Conservation (phyloP, 345 rosid species). For the Microcos paniculata region DNA sequence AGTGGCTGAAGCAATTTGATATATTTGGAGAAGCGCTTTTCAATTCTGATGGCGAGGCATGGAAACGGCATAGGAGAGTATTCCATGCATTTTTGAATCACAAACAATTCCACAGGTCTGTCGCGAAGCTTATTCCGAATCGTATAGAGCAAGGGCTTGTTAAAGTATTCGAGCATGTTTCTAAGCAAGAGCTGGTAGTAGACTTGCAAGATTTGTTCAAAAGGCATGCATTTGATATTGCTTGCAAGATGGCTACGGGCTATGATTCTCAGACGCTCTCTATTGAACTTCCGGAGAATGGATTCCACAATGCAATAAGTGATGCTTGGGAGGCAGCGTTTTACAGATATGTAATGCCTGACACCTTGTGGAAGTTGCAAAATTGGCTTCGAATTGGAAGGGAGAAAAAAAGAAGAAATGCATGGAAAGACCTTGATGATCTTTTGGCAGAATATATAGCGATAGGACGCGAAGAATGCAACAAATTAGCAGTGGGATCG, state of each 20-base stretch:
- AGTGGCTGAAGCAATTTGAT: conserved; percentile 7
- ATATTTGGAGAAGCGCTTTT: conserved; percentile 21
- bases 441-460: conserved; percentile 4
- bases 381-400: conserved; percentile 14
- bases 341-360: background rate
- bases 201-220: conserved; percentile 23
- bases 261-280: background rate
- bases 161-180: conserved; percentile 13
- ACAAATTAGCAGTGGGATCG: background rate
- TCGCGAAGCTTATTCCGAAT: background rate
- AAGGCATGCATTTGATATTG: conserved; percentile 1
- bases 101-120: background rate
- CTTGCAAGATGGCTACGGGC: background rate
- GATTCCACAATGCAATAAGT: conserved; percentile 3
- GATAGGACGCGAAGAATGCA: background rate
- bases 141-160: conserved; percentile 5
- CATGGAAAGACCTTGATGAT: background rate
- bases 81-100: background rate
- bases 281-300: background rate
- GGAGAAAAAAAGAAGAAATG: conserved; percentile 14
- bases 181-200: background rate
- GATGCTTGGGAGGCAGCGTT: conserved; percentile 6
- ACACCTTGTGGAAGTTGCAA: conserved; percentile 17
- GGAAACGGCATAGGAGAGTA: conserved; percentile 16
- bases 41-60: conserved; percentile 12